Conservation (phyloP, 2,329 filamentous ascomycete genomes). For the Monosporascus cannonballus region DNA sequence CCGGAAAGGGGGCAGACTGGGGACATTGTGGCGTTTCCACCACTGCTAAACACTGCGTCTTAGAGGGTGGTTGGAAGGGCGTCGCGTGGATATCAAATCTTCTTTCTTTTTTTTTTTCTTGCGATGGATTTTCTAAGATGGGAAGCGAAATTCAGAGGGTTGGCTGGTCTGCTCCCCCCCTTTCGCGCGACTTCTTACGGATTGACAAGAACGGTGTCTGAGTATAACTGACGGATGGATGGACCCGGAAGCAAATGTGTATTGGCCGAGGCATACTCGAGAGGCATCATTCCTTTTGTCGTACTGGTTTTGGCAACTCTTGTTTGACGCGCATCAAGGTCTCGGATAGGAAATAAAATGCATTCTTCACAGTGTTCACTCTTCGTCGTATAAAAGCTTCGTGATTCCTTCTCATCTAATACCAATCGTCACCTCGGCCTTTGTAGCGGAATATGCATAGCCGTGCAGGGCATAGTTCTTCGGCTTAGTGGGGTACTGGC, state of each 20-base stretch:
- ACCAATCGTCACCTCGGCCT: too few species aligned
- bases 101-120: too few species aligned
- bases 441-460: neutral
- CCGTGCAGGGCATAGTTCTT: neutral
- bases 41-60: neutral
- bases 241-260: neutral
- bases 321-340: neutral
- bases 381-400: too few species aligned
- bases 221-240: neutral
- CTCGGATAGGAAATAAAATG: neutral
- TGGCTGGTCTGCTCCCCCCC: neutral
- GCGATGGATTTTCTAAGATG: too few species aligned
- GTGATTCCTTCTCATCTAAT: too few species aligned
- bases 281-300: neutral
- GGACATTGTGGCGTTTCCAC: neutral
- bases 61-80: neutral
- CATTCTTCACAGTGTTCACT: neutral
- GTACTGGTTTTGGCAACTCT: neutral
- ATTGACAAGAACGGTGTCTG: neutral
- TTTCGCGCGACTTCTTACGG: neutral
- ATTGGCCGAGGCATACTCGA: neutral
- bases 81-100: neutral
- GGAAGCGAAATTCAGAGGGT: too few species aligned
- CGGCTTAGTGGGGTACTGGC: too few species aligned
- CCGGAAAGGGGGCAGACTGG: neutral